These are phyloP conservation scores for Opeltia flavorubescens DNA, from an alignment of 495 filamentous ascomycete genomes.

Conservation along the genomic window DNA sequence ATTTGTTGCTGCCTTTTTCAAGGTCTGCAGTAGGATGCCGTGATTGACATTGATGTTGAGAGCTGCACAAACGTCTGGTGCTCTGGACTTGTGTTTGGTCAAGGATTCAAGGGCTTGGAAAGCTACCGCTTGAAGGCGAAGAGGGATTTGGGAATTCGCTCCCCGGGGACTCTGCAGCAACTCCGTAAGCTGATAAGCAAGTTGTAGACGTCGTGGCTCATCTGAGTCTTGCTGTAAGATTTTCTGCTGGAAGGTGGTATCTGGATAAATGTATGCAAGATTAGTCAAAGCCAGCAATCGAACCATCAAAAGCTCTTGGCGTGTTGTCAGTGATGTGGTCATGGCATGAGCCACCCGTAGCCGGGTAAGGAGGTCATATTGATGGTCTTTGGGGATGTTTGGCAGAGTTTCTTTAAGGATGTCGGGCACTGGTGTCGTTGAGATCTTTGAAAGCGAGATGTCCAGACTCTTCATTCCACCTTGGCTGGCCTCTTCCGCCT, in stretches of 20 bases:
- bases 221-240: constrained; percentile 78
- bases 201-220: constrained; percentile 76
- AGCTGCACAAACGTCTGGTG: constrained; percentile 68
- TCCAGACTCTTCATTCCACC: constrained; percentile 52
- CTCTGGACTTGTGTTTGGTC: constrained; percentile 59
- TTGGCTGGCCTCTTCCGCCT: constrained; percentile 17
- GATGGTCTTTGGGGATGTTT: constrained; percentile 53
- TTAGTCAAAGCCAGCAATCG: constrained; percentile 84
- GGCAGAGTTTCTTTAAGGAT: constrained; percentile 48
- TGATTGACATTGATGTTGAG: constrained; percentile 90
- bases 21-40: constrained; percentile 85
- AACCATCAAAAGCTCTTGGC: constrained; percentile 65
- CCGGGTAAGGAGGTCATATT: constrained; percentile 78
- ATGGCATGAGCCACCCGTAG: constrained; percentile 71
- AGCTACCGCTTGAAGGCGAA: constrained; percentile 69
- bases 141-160: constrained; percentile 50
- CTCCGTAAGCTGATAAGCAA: constrained; percentile 84
- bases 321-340: constrained; percentile 42
- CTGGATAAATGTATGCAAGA: constrained; percentile 73
- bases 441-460: constrained; percentile 50
- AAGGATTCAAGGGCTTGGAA: constrained; percentile 69
- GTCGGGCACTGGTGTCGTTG: constrained; percentile 46
- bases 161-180: constrained; percentile 63
- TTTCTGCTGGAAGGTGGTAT: constrained; percentile 66
- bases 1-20: constrained; percentile 76